phyloP scores from a whole-genome alignment of 2,329 filamentous ascomycete species.

The Talaromyces marneffei region DNA sequence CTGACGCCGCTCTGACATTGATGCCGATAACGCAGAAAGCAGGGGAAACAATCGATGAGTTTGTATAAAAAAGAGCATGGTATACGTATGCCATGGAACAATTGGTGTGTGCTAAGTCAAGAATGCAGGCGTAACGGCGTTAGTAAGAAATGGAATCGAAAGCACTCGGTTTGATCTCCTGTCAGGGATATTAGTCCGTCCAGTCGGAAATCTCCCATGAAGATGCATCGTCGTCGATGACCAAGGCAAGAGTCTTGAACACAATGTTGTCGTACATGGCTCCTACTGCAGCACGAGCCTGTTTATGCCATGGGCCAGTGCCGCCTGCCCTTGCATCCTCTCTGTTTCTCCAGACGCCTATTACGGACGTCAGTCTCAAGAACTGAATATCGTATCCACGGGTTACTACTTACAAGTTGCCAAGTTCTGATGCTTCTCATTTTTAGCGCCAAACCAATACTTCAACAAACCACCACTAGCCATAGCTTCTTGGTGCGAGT shows the following conservation, averaged over 20 bases:
- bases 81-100: slow-evolving; percentile 1
- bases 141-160: not conserved
- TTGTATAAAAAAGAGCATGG: not conserved
- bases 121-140: slow-evolving; percentile 5
- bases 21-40: not conserved
- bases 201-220: slow-evolving; percentile 56
- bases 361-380: slow-evolving; percentile 35
- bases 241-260: slow-evolving; percentile 58
- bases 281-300: slow-evolving; percentile 46
- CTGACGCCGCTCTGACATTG: not conserved
- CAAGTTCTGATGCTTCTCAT: slow-evolving; percentile 66
- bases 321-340: slow-evolving; percentile 58
- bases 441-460: slow-evolving; percentile 83
- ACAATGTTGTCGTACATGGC: slow-evolving; percentile 58
- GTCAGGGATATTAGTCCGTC: not conserved
- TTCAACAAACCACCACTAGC: slow-evolving; percentile 77
- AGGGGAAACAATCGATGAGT: not conserved
- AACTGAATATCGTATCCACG: not conserved
- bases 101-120: slow-evolving; percentile 4
- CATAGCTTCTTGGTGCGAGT: slow-evolving; percentile 73
- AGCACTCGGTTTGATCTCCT: not conserved
- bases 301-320: slow-evolving; percentile 51
- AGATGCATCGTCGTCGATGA: slow-evolving; percentile 59
- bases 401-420: slow-evolving; percentile 61
- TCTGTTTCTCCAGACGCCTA: slow-evolving; percentile 60